These are phyloP conservation scores for Warburgia ugandensis DNA, from an alignment of 164 flowering plant genomes.

Conservation along the genomic window DNA sequence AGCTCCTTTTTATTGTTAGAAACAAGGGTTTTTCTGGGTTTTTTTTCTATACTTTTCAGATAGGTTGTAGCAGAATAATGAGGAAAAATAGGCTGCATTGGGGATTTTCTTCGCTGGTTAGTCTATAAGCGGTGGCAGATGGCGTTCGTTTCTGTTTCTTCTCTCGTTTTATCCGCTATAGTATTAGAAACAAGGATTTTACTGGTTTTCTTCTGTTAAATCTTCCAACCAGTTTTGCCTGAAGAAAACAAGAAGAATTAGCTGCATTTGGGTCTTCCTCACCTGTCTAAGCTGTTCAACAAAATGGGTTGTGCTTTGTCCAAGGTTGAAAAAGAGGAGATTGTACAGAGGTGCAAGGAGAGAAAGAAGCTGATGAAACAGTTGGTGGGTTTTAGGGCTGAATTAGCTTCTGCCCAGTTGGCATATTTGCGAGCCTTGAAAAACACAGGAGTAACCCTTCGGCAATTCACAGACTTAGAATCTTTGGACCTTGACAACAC, in stretches of 20 bases:
- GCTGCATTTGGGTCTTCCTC: not conserved
- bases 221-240: not conserved
- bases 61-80: not conserved
- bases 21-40: not conserved
- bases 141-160: not conserved
- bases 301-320: slow-evolving; percentile 80
- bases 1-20: too few relatives aligned
- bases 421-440: slow-evolving; percentile 62
- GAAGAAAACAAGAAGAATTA: not conserved
- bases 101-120: not conserved
- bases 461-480: slow-evolving; percentile 78
- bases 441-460: slow-evolving; percentile 77
- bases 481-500: slow-evolving; percentile 39
- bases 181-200: not conserved
- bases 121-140: not conserved
- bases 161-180: not conserved
- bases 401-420: slow-evolving; percentile 60
- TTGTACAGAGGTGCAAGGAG: slow-evolving; percentile 61
- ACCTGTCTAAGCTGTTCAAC: not conserved
- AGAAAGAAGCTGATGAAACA: slow-evolving; percentile 69
- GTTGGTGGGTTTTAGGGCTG: slow-evolving; percentile 40
- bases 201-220: not conserved
- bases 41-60: not conserved
- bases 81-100: slow-evolving; percentile 1
- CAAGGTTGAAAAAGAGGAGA: slow-evolving; percentile 56